These are phyloP conservation scores for Rubia tinctorum DNA, from an alignment of 305 asterid genomes.

Conservation along the genomic window DNA sequence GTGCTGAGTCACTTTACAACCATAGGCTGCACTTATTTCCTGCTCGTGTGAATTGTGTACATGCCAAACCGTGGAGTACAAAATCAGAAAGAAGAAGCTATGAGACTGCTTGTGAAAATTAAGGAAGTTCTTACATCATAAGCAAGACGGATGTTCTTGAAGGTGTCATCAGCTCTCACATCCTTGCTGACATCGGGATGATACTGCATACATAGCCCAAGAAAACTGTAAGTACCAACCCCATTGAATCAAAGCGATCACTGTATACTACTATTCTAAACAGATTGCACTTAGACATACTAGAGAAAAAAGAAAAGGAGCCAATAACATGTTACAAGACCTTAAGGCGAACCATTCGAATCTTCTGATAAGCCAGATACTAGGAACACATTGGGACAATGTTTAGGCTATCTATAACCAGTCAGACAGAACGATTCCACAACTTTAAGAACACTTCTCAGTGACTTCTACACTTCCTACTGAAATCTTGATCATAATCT, in stretches of 20 bases:
- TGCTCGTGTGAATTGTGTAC: background rate
- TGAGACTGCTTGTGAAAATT: background rate
- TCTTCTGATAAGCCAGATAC: background rate
- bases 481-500: background rate
- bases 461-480: background rate
- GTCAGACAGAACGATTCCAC: background rate
- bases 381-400: background rate
- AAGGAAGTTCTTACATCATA: slow-evolving; percentile 56
- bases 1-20: background rate
- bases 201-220: slow-evolving; percentile 50
- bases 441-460: background rate
- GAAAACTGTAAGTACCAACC: slow-evolving; percentile 11
- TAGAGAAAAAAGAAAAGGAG: background rate
- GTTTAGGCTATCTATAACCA: background rate
- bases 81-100: background rate
- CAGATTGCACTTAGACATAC: background rate
- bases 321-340: background rate
- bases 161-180: slow-evolving; percentile 59
- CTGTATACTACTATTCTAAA: background rate
- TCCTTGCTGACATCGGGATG: slow-evolving; percentile 95
- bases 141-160: slow-evolving; percentile 76
- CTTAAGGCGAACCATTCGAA: background rate
- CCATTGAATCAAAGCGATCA: background rate
- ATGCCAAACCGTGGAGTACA: background rate
- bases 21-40: background rate